These are phyloP conservation scores for Ophiostoma himal-ulmi DNA, from an alignment of 2,329 filamentous ascomycete genomes.

Conservation along the genomic window DNA sequence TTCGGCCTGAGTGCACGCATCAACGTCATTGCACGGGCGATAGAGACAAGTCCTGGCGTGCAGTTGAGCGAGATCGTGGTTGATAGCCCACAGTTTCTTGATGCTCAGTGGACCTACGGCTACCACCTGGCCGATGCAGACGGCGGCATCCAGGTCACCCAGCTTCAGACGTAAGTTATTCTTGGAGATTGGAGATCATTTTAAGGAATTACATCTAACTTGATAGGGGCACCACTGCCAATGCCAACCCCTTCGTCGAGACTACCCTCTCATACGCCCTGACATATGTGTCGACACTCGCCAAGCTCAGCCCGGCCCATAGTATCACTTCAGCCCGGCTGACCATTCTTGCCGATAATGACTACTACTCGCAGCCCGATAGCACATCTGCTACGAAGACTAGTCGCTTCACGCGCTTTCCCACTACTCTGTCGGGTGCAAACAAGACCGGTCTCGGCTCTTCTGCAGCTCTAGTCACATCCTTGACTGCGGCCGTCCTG, in stretches of 20 bases:
- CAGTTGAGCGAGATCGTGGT: slow-evolving; percentile 71
- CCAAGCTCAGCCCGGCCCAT: slow-evolving; percentile 32
- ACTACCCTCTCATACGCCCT: slow-evolving; percentile 82
- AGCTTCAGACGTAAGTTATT: slow-evolving; percentile 65
- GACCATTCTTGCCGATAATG: slow-evolving; percentile 87
- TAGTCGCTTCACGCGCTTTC: slow-evolving; percentile 68
- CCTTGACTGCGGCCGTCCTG: slow-evolving; percentile 72
- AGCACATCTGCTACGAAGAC: slow-evolving; percentile 30
- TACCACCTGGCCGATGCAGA: slow-evolving; percentile 63
- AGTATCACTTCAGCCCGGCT: slow-evolving; percentile 64
- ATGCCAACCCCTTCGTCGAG: slow-evolving; percentile 79
- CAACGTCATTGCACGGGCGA: slow-evolving; percentile 55
- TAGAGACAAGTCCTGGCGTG: slow-evolving; percentile 57
- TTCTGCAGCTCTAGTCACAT: slow-evolving; percentile 86
- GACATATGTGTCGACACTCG: slow-evolving; percentile 62
- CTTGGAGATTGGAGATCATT: too few species aligned
- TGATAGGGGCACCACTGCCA: slow-evolving; percentile 39
- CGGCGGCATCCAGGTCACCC: slow-evolving; percentile 75
- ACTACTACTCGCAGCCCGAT: slow-evolving; percentile 81
- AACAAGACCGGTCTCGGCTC: slow-evolving; percentile 96
- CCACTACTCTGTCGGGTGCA: slow-evolving; percentile 66
- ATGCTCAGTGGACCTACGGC: slow-evolving; percentile 82
- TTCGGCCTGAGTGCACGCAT: slow-evolving; percentile 63
- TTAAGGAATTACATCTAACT: not conserved
- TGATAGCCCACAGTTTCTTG: slow-evolving; percentile 81